Percentiles rank a stretch among this genome's conserved stretches.
These are phyloP conservation scores for Paracoccidioides lutzii DNA, from an alignment of 2,329 filamentous ascomycete species.

Conservation along the genomic window DNA sequence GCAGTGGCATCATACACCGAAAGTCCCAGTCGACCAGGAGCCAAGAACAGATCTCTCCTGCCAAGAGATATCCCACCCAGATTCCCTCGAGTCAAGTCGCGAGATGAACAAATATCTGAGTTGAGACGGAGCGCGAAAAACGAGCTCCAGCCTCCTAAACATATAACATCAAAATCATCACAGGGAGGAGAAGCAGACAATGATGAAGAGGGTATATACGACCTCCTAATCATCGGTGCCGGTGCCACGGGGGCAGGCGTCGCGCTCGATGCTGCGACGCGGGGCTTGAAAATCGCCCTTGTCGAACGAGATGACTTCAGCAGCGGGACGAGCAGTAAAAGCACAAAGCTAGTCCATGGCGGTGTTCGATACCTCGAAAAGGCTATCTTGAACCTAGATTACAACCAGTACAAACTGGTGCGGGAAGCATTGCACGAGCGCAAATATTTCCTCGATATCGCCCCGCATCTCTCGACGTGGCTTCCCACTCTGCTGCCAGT, in stretches of 20 bases:
- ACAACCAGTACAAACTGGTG: conserved; percentile 55
- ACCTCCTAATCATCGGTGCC: conserved; percentile 56
- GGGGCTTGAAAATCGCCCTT: conserved; percentile 55
- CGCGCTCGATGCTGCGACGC: conserved; percentile 57
- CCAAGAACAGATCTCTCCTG: neutral
- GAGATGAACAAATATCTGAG: conserved; percentile 31
- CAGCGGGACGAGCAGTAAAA: conserved; percentile 60
- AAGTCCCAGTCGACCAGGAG: neutral
- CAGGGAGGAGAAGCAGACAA: conserved; percentile 3
- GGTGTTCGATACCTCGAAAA: conserved; percentile 63
- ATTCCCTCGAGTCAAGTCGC: conserved; percentile 29
- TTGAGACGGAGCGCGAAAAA: conserved; percentile 24
- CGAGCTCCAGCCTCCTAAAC: neutral
- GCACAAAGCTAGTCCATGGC: conserved; percentile 61
- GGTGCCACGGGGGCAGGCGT: conserved; percentile 59
- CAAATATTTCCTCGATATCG: conserved; percentile 58
- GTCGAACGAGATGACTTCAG: conserved; percentile 62
- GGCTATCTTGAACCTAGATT: conserved; percentile 60
- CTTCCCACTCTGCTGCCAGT: conserved; percentile 60
- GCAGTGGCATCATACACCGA: neutral
- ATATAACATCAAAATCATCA: neutral
- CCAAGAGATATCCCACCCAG: conserved; percentile 18
- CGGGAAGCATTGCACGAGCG: conserved; percentile 59
- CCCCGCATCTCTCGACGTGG: conserved; percentile 56
- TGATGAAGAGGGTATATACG: conserved; percentile 42